Evolutionary conservation across 2,329 filamentous ascomycete genomes (phyloP), one percentile per base, ranked within the genome.

Genomic region (Monascus ruber): DNA sequence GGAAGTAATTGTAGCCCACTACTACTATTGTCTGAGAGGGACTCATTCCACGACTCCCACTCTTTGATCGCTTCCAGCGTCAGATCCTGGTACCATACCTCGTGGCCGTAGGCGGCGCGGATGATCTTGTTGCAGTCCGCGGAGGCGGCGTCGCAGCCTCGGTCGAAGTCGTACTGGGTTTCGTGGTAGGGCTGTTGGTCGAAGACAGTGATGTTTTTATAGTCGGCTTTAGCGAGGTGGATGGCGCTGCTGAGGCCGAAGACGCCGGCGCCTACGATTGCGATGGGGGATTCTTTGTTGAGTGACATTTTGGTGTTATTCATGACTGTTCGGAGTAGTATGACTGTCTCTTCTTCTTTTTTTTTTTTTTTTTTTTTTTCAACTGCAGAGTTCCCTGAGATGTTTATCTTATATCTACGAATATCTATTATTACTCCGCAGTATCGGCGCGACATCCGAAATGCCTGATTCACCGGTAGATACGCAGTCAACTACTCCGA

Each of bases 81-180:
- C 5, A 74, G 58, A 4, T 61, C 53, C 43, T 72, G 68, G 42
- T 73, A 73, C 41, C 65, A 63, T 1, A 56, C 62, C 44, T 71
- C 60, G 2, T 47, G 42, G 10, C 70, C 67, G 41, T 69, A 69
- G 4, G 55, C 58, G 6, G 60, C 53, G 4, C 65, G 60, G 33
- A 70, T 56, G 44, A 69, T 67, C 37, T 69, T 70, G 47, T 69
- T 70, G 17, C 64, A 52, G 40, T 69, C 66, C 52, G 67, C 65
- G 4, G 65, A 69, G 0, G 69, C 67, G 2, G 58, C 60, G 47
- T 70, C 66, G 36, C 62, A 61, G 24, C 69, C 69, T 1, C 52
- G 42, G 1, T 54, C 44, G 38, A 65, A 66, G 5, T 63, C 62
- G 37, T 73, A 73, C 0, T 49, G 49, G 0, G 55, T 54, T 28